Conservation (phyloP, 139 green algal species). For the Parachlorella kessleri region DNA sequence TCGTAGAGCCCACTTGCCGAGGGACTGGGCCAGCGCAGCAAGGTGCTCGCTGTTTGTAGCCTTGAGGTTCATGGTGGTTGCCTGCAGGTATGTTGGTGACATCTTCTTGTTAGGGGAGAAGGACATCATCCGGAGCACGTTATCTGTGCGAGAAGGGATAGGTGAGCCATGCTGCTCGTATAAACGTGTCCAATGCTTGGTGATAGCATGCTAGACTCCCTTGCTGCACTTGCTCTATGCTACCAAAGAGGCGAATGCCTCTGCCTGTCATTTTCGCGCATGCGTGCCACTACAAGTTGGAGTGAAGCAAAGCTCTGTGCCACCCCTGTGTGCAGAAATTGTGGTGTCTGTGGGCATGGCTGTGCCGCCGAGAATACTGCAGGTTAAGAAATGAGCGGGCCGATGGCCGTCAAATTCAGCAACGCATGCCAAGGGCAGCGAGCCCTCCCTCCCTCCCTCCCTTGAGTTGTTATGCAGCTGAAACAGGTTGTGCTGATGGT, state of each 20-base stretch:
- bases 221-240: background rate
- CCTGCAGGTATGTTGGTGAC: constrained; percentile 92
- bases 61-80: too few species aligned
- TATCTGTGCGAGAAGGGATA: constrained; percentile 88
- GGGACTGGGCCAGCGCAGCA: too few species aligned
- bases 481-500: too few species aligned
- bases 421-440: too few species aligned
- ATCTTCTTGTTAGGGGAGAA: constrained; percentile 83
- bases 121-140: constrained; percentile 89
- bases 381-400: constrained; percentile 2
- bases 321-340: constrained; percentile 52
- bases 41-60: background rate
- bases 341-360: constrained; percentile 78
- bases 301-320: constrained; percentile 11
- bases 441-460: too few species aligned
- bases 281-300: background rate
- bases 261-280: too few species aligned
- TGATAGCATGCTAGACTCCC: background rate
- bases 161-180: constrained; percentile 40
- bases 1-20: too few species aligned
- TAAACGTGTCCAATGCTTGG: background rate
- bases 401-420: too few species aligned
- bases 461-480: too few species aligned
- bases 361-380: constrained; percentile 37
- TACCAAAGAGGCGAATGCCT: too few species aligned